Percentiles rank a stretch among this genome's conserved stretches.
These are phyloP conservation scores for Orbilia brochopaga DNA, from an alignment of 2,329 filamentous ascomycete genomes.

Conservation along the genomic window DNA sequence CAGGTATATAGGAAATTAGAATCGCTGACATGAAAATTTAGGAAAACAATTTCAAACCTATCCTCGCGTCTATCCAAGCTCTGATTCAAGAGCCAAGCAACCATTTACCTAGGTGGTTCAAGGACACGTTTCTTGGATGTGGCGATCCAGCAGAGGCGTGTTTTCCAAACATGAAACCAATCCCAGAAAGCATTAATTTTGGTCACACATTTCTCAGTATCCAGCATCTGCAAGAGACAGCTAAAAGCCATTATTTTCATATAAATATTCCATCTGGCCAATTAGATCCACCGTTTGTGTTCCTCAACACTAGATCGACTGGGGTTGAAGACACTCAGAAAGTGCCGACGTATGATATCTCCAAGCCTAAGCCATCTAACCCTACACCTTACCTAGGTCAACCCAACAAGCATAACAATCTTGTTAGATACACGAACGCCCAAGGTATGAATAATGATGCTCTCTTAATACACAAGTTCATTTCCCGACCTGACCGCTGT, in stretches of 20 bases:
- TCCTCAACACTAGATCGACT: neutral
- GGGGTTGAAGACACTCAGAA: neutral
- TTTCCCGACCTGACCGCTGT: conserved; percentile 32
- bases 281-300: conserved; percentile 67
- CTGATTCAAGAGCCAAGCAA: conserved; percentile 79
- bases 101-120: conserved; percentile 85
- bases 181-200: conserved; percentile 81
- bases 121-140: conserved; percentile 97
- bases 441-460: conserved; percentile 18
- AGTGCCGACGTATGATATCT: conserved; percentile 21
- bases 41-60: conserved; percentile 96
- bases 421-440: conserved; percentile 24
- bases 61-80: conserved; percentile 87
- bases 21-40: conserved; percentile 10
- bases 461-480: conserved; percentile 67
- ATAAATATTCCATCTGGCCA: conserved; percentile 19
- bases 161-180: conserved; percentile 80
- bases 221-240: conserved; percentile 87
- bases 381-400: neutral
- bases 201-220: conserved; percentile 94
- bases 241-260: conserved; percentile 72
- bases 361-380: neutral
- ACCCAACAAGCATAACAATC: neutral
- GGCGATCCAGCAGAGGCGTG: conserved; percentile 87
- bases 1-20: neutral